phyloP scores from a whole-genome alignment of 148 eudicot species.

The Arbutus unedo region DNA sequence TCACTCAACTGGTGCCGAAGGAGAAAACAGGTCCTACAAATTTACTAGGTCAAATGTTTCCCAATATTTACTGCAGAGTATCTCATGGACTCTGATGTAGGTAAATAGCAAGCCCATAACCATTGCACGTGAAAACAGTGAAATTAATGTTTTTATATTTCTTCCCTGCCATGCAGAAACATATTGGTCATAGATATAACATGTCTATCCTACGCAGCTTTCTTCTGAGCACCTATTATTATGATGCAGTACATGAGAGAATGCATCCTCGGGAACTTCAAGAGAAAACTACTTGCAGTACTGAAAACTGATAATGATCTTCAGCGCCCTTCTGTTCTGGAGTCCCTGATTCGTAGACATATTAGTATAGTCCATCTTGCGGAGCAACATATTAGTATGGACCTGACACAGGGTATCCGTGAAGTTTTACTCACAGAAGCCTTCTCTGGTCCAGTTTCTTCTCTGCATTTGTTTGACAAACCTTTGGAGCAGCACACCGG shows the following conservation, averaged over 20 bases:
- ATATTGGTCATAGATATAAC: not conserved
- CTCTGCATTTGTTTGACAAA: constrained; percentile 83
- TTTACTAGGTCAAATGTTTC: constrained; percentile 7
- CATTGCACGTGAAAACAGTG: not conserved
- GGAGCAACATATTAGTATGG: constrained; percentile 99
- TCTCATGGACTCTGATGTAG: not conserved
- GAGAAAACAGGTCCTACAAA: not conserved
- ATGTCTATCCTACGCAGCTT: not conserved
- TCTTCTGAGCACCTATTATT: not conserved
- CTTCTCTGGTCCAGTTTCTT: constrained; percentile 83
- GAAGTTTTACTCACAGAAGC: constrained; percentile 87
- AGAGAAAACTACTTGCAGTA: constrained; percentile 76
- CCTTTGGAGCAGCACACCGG: constrained; percentile 73
- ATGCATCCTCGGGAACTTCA: constrained; percentile 94
- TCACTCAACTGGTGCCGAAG: not conserved
- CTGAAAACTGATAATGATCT: constrained; percentile 88
- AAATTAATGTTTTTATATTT: not conserved
- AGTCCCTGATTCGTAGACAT: constrained; percentile 76
- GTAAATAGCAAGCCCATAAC: not conserved
- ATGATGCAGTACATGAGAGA: constrained; percentile 96
- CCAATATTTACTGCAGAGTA: not conserved
- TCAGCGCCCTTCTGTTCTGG: constrained; percentile 90
- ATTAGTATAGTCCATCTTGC: constrained; percentile 80
- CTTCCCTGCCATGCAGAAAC: not conserved
- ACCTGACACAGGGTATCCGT: constrained; percentile 89